Conservation (phyloP, 495 filamentous ascomycete species). For the Massariosphaeria phaeospora region DNA sequence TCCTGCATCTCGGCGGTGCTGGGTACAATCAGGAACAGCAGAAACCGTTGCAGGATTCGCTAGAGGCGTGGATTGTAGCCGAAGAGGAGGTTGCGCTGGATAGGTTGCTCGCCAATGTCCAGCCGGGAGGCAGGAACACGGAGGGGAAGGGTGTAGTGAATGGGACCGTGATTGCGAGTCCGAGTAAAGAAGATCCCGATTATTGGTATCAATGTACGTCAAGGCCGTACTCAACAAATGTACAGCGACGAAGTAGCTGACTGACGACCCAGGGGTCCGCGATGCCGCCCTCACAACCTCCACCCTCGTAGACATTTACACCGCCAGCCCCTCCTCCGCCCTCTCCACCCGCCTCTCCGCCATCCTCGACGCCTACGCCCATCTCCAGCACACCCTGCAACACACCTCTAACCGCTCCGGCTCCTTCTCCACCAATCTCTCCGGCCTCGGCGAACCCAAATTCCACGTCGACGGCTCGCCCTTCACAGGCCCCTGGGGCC, state of each 20-base stretch:
- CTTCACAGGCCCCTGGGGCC: slow-evolving; percentile 56
- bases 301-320: slow-evolving; percentile 35
- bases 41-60: slow-evolving; percentile 14
- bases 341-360: slow-evolving; percentile 23
- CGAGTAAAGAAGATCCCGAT: slow-evolving; percentile 33
- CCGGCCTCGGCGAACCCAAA: slow-evolving; percentile 59
- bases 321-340: slow-evolving; percentile 23
- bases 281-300: slow-evolving; percentile 38
- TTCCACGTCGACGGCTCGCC: slow-evolving; percentile 51
- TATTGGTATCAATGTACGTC: slow-evolving; percentile 39
- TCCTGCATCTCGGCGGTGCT: not conserved
- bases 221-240: too few species aligned
- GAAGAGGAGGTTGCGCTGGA: slow-evolving; percentile 34
- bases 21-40: slow-evolving; percentile 8
- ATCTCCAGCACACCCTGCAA: slow-evolving; percentile 31
- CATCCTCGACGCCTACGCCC: slow-evolving; percentile 31
- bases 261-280: slow-evolving; percentile 35
- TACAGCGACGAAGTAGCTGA: too few species aligned
- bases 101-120: slow-evolving; percentile 35
- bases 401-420: slow-evolving; percentile 51
- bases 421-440: slow-evolving; percentile 44
- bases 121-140: slow-evolving; percentile 33
- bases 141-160: slow-evolving; percentile 23
- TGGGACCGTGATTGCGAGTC: slow-evolving; percentile 36
- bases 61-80: slow-evolving; percentile 33